A percentile compares a stretch with the other conserved stretches of the same genome.
These are phyloP conservation scores for Phytopythium delawarense DNA, from an alignment of 352 stramenopile species.

Conservation along the genomic window DNA sequence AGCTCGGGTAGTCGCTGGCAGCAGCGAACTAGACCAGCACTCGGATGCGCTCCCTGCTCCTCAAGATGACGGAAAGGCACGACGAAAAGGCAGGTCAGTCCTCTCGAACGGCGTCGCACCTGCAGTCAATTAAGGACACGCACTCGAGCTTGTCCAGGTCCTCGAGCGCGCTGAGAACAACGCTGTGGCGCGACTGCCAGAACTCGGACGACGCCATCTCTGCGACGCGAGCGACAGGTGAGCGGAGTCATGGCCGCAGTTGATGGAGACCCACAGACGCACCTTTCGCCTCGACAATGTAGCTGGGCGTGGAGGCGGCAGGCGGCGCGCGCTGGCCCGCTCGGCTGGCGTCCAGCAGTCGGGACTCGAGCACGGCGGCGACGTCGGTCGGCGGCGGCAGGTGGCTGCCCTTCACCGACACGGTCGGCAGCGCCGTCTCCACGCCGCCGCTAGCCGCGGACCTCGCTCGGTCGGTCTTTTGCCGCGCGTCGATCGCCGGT, in stretches of 20 bases:
- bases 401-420: slow-evolving; percentile 15
- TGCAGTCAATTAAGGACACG: neutral
- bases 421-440: neutral
- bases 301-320: neutral
- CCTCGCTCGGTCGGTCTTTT: neutral
- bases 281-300: slow-evolving; percentile 1
- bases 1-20: neutral
- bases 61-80: neutral
- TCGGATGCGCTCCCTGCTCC: neutral
- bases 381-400: slow-evolving; percentile 20
- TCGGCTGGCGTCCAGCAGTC: slow-evolving; percentile 6
- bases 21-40: neutral
- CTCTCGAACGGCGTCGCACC: neutral
- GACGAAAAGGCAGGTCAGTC: neutral
- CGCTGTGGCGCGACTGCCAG: neutral
- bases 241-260: too few species aligned
- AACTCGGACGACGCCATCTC: neutral
- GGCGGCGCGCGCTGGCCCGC: neutral
- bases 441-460: neutral
- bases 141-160: slow-evolving; percentile 4
- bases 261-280: neutral
- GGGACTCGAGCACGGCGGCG: slow-evolving; percentile 8
- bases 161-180: neutral
- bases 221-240: neutral
- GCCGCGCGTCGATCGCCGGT: neutral